Percentiles rank a stretch among this genome's conserved stretches.
Conservation (phyloP, 352 stramenopile genomes). For the Phytophthora citrophthora region DNA sequence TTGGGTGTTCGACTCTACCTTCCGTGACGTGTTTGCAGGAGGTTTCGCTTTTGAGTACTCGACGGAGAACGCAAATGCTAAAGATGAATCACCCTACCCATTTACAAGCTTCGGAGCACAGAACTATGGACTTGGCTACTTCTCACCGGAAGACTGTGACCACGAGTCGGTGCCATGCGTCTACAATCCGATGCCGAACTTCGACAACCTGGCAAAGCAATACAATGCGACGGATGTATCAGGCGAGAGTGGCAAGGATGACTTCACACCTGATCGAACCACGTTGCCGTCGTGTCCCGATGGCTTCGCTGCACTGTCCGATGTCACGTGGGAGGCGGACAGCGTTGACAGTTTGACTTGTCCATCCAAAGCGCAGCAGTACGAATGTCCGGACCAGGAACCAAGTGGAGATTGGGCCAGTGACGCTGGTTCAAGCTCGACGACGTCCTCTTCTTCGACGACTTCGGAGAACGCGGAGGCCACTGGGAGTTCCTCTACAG, state of each 20-base stretch:
- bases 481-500: slow-evolving; percentile 9
- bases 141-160: slow-evolving; percentile 69
- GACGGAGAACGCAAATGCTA: slow-evolving; percentile 76
- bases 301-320: slow-evolving; percentile 39
- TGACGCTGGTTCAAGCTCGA: slow-evolving; percentile 30
- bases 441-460: slow-evolving; percentile 28
- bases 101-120: slow-evolving; percentile 71
- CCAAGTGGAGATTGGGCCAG: slow-evolving; percentile 56
- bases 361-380: slow-evolving; percentile 38
- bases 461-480: slow-evolving; percentile 21
- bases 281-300: slow-evolving; percentile 44
- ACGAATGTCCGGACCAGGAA: slow-evolving; percentile 52
- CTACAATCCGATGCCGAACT: slow-evolving; percentile 84
- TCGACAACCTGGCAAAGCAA: slow-evolving; percentile 46
- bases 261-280: slow-evolving; percentile 44
- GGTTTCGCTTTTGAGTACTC: slow-evolving; percentile 87
- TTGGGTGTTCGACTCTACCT: slow-evolving; percentile 58
- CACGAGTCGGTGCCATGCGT: slow-evolving; percentile 56
- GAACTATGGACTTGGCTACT: slow-evolving; percentile 88
- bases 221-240: slow-evolving; percentile 55
- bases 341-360: slow-evolving; percentile 48
- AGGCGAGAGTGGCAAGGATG: slow-evolving; percentile 38
- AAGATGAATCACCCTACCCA: slow-evolving; percentile 60
- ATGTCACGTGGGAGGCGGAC: slow-evolving; percentile 50
- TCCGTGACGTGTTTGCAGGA: slow-evolving; percentile 65